phyloP scores from a whole-genome alignment of 2,329 filamentous ascomycete genomes.

The Sclerotinia nivalis region DNA sequence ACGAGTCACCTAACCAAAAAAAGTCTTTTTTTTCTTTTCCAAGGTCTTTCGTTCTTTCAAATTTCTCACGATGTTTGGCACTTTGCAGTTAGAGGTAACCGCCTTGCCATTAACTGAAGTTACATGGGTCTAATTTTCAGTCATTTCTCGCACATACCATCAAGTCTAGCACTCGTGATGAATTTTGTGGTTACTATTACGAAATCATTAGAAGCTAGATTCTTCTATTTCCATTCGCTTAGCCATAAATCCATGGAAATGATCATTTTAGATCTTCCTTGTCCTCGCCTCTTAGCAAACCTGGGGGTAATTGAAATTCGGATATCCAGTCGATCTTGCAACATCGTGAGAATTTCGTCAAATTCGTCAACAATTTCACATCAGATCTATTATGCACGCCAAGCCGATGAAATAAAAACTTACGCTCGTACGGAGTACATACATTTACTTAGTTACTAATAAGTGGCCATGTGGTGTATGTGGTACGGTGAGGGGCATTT shows the following conservation, averaged over 20 bases:
- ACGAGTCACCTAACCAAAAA: constrained; percentile 20
- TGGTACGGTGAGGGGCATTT: constrained; percentile 8
- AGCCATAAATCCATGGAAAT: constrained; percentile 1
- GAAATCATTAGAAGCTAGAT: constrained; percentile 17
- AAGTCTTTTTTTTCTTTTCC: neutral
- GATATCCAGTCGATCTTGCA: constrained; percentile 23
- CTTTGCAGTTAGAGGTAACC: constrained; percentile 25
- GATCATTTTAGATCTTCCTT: constrained; percentile 10
- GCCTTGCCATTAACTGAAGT: constrained; percentile 7
- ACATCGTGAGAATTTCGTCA: neutral
- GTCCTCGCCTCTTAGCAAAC: constrained; percentile 19
- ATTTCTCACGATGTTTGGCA: constrained; percentile 21
- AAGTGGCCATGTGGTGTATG: constrained; percentile 11
- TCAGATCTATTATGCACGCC: constrained; percentile 6
- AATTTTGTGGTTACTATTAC: constrained; percentile 16
- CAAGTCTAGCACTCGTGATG: constrained; percentile 21
- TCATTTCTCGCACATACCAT: constrained; percentile 6
- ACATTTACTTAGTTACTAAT: too few species aligned
- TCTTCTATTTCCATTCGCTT: constrained; percentile 10
- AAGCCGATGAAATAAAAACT: constrained; percentile 5
- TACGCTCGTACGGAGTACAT: neutral
- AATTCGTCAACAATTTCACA: constrained; percentile 3
- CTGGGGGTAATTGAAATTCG: constrained; percentile 27
- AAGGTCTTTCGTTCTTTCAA: neutral
- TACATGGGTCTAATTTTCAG: neutral